Conservation (phyloP, 83 land plant species). For the Picea mariana region DNA sequence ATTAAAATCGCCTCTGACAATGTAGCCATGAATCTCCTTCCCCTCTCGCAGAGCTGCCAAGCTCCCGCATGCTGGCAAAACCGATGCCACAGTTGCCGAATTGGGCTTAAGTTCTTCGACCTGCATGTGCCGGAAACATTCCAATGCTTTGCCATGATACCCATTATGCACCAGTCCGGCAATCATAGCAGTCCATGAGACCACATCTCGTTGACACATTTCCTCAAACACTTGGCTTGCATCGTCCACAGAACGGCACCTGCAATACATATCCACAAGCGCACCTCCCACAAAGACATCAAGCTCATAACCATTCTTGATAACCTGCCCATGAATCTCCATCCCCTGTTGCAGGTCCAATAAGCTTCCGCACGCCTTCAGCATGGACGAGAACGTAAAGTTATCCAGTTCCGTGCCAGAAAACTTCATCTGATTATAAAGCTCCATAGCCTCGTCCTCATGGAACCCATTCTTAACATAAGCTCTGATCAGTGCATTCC, state of each 20-base stretch:
- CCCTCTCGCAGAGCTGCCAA: conserved; percentile 22
- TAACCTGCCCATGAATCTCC: conserved; percentile 2
- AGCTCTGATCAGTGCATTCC: conserved; percentile 2
- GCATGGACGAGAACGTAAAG: background rate
- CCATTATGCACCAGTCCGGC: conserved; percentile 25
- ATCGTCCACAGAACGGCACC: background rate
- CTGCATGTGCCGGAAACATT: conserved; percentile 25
- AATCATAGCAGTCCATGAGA: conserved; percentile 38
- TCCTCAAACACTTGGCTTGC: conserved; percentile 31
- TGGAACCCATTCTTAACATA: background rate
- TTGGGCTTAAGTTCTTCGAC: conserved; percentile 24
- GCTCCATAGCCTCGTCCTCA: background rate
- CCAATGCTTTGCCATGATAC: conserved; percentile 24
- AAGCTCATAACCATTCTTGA: background rate
- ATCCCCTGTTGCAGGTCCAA: background rate
- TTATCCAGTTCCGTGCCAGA: background rate
- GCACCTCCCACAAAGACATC: conserved; percentile 1
- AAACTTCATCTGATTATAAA: conserved; percentile 1
- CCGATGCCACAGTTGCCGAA: conserved; percentile 29
- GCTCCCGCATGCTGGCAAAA: conserved; percentile 36
- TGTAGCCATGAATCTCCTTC: conserved; percentile 8
- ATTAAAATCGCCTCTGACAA: background rate
- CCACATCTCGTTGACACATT: conserved; percentile 25
- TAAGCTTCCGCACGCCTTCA: conserved; percentile 5
- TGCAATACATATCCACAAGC: conserved; percentile 3